Evolutionary conservation across 1,284 basidiomycete species (phyloP), one percentile per base, ranked within the genome.

Genomic region (Trametes sp.): DNA sequence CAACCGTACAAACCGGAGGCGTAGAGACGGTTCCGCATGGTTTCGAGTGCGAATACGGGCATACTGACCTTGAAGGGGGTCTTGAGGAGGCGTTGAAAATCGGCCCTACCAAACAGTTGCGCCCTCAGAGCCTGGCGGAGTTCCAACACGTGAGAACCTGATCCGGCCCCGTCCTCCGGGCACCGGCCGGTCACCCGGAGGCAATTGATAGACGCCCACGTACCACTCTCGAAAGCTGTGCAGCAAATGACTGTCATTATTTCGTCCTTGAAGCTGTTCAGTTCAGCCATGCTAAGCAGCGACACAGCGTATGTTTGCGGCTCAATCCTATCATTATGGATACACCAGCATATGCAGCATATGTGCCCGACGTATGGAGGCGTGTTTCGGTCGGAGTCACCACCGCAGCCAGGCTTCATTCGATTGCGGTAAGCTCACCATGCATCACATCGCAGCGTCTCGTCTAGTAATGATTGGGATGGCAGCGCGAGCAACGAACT

Each of bases 21-120:
- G 59, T 64, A 68, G 57, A 64, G 67, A 56, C 70, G 58, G 54
- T 63, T 61, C 65, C 61, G 61, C 57, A 54, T 56, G 60, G 54
- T 61, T 70, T 64, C 59, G 44, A 59, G 59, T 52, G 55, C 44
- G 41, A 51, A 64, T 52, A 68, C 45, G 57, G 67, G 65, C 69
- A 71, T 74, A 75, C 77, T 76, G 62, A 78, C 77, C 76, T 78
- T 77, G 76, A 74, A 69, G 69, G 64, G 72, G 73, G 70, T 72
- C 72, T 74, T 73, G 71, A 70, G 66, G 71, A 65, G 66, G 61
- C 62, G 66, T 65, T 63, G 59, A 59, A 55, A 65, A 62, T 65
- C 66, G 63, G 63, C 55, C 61, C 63, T 60, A 52, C 55, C 41
- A 26, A 55, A 63, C 44, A 56, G 53, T 61, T 41, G 54, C 59